phyloP scores from a whole-genome alignment of 179 eudicot species.

The Patellifolia procumbens region DNA sequence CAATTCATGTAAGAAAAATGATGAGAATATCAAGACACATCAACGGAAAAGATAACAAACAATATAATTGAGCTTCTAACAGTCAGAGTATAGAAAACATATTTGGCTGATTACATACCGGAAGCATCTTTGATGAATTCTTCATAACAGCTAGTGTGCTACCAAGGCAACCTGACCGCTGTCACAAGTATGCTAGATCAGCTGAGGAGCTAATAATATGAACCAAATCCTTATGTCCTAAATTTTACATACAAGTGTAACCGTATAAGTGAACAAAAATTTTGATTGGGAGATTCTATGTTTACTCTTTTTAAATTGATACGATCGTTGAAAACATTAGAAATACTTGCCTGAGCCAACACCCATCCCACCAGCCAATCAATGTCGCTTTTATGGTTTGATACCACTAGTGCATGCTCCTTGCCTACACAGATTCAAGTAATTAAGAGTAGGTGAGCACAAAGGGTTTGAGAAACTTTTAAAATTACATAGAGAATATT shows the following conservation, averaged over 20 bases:
- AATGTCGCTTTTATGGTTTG: conserved; percentile 44
- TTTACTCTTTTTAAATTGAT: not conserved
- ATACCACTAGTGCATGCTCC: conserved; percentile 41
- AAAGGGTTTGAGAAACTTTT: not conserved
- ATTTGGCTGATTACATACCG: conserved; percentile 45
- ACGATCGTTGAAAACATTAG: not conserved
- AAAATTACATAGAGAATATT: not conserved
- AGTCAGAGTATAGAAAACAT: not conserved
- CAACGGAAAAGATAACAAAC: not conserved
- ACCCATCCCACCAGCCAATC: conserved; percentile 54
- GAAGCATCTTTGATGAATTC: conserved; percentile 54
- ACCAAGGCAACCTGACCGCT: conserved; percentile 92
- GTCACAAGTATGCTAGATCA: conserved; percentile 41
- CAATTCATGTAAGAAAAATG: not conserved
- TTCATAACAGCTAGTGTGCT: conserved; percentile 78
- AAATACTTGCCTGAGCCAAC: conserved; percentile 48
- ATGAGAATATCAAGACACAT: not conserved
- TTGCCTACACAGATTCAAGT: conserved; percentile 28
- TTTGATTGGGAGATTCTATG: not conserved
- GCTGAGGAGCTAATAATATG: conserved; percentile 25
- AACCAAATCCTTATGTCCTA: conserved; percentile 21
- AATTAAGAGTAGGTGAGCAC: not conserved
- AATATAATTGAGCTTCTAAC: not conserved
- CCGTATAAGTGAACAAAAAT: not conserved
- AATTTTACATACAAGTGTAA: conserved; percentile 17